phyloP scores from a whole-genome alignment of 2,329 filamentous ascomycete species.

The Apiospora kogelbergensis region DNA sequence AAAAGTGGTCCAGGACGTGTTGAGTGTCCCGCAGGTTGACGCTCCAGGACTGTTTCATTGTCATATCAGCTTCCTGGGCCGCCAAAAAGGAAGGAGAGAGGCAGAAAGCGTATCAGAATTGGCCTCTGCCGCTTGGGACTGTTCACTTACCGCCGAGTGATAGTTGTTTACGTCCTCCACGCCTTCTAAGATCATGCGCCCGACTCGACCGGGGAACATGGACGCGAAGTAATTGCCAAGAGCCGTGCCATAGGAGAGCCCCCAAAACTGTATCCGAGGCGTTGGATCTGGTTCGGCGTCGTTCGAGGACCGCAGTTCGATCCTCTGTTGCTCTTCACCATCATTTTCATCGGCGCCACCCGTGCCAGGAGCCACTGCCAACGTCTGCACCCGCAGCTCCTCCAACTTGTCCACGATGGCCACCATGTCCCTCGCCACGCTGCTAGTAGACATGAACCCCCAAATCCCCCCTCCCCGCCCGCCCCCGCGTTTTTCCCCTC shows the following conservation, averaged over 20 bases:
- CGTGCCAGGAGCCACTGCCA: not conserved
- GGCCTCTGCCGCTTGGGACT: not conserved
- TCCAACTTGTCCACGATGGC: constrained; percentile 43
- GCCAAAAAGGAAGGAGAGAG: not conserved
- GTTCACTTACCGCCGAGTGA: constrained; percentile 23
- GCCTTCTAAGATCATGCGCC: constrained; percentile 41
- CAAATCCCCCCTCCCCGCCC: constrained; percentile 28
- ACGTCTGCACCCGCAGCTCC: constrained; percentile 25
- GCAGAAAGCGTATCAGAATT: not conserved
- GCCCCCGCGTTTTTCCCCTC: constrained; percentile 18
- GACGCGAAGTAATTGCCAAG: constrained; percentile 40
- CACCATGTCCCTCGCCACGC: constrained; percentile 43
- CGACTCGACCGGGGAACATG: constrained; percentile 42
- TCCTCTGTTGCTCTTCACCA: not conserved
- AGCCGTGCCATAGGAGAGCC: constrained; percentile 40
- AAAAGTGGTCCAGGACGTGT: constrained; percentile 33
- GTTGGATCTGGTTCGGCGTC: not conserved
- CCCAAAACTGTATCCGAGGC: constrained; percentile 15
- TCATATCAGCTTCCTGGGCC: not conserved
- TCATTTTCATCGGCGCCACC: not conserved
- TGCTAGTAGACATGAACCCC: constrained; percentile 35
- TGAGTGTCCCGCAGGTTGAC: constrained; percentile 39
- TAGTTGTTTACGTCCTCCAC: constrained; percentile 30
- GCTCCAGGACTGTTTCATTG: constrained; percentile 29
- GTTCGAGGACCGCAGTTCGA: not conserved